Evolutionary conservation across 192 early-diverging fungal species (phyloP).

Genomic region (Gryganskiella cystojenkinii): DNA sequence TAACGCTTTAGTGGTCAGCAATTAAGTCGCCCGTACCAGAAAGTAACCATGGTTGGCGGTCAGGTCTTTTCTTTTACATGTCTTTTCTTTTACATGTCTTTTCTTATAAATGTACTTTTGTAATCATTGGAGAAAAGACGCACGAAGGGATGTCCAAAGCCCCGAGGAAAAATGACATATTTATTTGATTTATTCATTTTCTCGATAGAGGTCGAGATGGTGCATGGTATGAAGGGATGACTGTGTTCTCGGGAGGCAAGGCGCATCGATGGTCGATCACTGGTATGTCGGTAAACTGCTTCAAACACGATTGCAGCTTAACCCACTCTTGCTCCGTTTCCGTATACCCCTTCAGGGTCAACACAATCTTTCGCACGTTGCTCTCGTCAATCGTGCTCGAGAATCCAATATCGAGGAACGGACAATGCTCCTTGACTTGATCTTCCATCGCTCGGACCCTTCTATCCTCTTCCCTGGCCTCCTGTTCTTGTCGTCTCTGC

Average conservation of each 20-base stretch:
- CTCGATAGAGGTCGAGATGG: not conserved
- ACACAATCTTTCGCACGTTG: slow-evolving; percentile 2
- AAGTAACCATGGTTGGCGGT: too few relatives aligned
- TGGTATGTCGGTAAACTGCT: slow-evolving; percentile 6
- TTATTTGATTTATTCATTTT: too few relatives aligned
- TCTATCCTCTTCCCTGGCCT: not conserved
- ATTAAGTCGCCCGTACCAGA: too few relatives aligned
- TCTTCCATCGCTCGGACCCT: too few relatives aligned
- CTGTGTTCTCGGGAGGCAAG: slow-evolving; percentile 41
- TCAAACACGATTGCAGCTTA: slow-evolving; percentile 9
- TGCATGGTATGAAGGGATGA: slow-evolving; percentile 46
- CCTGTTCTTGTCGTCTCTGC: too few relatives aligned
- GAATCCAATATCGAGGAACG: slow-evolving; percentile 22
- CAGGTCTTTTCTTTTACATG: too few relatives aligned
- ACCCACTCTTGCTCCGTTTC: slow-evolving; percentile 43
- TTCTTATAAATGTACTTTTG: too few relatives aligned
- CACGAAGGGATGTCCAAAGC: too few relatives aligned
- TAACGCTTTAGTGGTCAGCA: too few relatives aligned
- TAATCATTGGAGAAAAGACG: too few relatives aligned
- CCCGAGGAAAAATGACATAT: too few relatives aligned
- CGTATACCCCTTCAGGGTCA: slow-evolving; percentile 42
- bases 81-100: too few relatives aligned
- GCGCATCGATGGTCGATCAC: slow-evolving; percentile 1
- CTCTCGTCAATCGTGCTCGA: not conserved
- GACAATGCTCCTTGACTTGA: slow-evolving; percentile 10